A percentile compares a stretch with the other conserved stretches of the same genome.
These are phyloP conservation scores for Didymella pomorum DNA, from an alignment of 2,329 filamentous ascomycete genomes.

Conservation along the genomic window DNA sequence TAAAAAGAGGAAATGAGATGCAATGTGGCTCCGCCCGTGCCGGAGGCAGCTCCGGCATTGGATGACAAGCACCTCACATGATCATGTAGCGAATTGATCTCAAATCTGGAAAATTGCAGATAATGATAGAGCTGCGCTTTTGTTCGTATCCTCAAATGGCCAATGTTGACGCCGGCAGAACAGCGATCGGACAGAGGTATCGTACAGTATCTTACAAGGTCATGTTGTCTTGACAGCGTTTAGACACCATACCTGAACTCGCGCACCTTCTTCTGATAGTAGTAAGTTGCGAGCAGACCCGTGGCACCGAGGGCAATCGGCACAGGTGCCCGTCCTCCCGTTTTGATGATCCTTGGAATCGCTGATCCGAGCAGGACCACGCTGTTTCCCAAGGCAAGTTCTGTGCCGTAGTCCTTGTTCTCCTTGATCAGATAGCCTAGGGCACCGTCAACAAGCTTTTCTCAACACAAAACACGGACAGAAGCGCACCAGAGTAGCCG, in stretches of 20 bases:
- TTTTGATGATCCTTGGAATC: conserved; percentile 39
- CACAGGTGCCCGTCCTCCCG: conserved; percentile 38
- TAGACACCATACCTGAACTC: conserved; percentile 42
- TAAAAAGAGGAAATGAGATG: neutral
- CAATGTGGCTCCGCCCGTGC: neutral
- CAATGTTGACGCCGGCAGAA: neutral
- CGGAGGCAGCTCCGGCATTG: neutral
- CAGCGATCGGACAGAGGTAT: neutral
- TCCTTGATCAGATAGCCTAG: conserved; percentile 40
- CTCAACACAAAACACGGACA: neutral
- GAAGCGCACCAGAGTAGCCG: conserved; percentile 33
- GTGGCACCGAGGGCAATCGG: conserved; percentile 38
- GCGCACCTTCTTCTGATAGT: conserved; percentile 43
- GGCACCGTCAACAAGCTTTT: neutral
- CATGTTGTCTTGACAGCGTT: neutral
- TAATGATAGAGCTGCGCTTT: neutral
- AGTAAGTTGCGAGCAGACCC: conserved; percentile 36
- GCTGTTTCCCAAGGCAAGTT: conserved; percentile 40
- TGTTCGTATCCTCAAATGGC: neutral
- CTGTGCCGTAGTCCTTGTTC: conserved; percentile 41
- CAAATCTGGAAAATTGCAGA: neutral
- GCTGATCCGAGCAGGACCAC: conserved; percentile 35
- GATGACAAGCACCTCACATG: neutral
- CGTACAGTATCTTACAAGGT: conserved; percentile 5
- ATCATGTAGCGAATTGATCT: neutral